These are phyloP conservation scores for Chrysosporium keratinophilum DNA, from an alignment of 2,329 filamentous ascomycete species.

Conservation along the genomic window DNA sequence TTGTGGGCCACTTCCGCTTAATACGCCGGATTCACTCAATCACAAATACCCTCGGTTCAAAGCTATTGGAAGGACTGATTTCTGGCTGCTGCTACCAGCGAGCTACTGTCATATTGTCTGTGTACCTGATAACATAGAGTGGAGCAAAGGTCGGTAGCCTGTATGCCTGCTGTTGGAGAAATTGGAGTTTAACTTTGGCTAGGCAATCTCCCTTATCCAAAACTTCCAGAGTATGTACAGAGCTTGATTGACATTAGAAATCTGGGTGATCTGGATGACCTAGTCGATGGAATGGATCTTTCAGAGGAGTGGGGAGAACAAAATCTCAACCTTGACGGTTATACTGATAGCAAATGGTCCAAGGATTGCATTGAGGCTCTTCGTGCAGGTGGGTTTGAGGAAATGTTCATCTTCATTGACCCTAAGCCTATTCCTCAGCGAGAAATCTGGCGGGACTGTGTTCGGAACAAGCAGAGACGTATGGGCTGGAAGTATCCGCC, in stretches of 20 bases:
- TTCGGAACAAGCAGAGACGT: conserved; percentile 10
- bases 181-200: not conserved
- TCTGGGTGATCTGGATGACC: conserved; percentile 15
- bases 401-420: conserved; percentile 9
- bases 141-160: conserved; percentile 13
- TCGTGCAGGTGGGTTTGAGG: not conserved
- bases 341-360: conserved; percentile 1
- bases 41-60: conserved; percentile 18
- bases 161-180: conserved; percentile 1
- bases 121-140: conserved; percentile 15
- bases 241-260: conserved; percentile 18
- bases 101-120: conserved; percentile 16
- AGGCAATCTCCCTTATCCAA: conserved; percentile 17
- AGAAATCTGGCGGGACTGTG: conserved; percentile 6
- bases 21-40: conserved; percentile 6
- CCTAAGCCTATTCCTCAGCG: not conserved
- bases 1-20: conserved; percentile 13
- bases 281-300: conserved; percentile 19
- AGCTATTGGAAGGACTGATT: conserved; percentile 12
- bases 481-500: conserved; percentile 13
- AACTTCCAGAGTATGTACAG: conserved; percentile 16
- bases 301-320: conserved; percentile 15
- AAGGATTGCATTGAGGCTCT: conserved; percentile 1
- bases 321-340: conserved; percentile 11
- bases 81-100: conserved; percentile 16